phyloP scores from a whole-genome alignment of 2,329 filamentous ascomycete genomes.

The Xylariaceae sp. region DNA sequence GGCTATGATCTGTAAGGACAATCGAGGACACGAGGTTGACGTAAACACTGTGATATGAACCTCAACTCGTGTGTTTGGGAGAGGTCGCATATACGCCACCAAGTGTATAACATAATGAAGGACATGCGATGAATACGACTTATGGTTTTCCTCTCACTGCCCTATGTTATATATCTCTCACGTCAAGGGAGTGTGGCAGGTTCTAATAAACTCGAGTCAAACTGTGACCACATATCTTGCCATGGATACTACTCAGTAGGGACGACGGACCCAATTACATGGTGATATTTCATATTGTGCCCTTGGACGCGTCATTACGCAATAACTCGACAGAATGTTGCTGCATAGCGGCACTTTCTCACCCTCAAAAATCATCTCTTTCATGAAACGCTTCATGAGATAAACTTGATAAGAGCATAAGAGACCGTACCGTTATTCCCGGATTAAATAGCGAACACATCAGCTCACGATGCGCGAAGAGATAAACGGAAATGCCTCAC shows the following conservation, averaged over 20 bases:
- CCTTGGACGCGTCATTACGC: conserved; percentile 4
- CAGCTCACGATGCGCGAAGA: too few species aligned
- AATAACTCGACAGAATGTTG: neutral
- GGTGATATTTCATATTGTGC: neutral
- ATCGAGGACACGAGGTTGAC: neutral
- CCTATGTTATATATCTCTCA: neutral
- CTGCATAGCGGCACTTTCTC: too few species aligned
- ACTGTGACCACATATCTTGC: neutral
- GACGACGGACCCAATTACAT: neutral
- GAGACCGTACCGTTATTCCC: too few species aligned
- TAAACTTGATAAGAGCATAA: too few species aligned
- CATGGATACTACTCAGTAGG: neutral
- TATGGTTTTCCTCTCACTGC: neutral
- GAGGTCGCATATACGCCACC: neutral
- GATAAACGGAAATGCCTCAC: too few species aligned
- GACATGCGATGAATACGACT: neutral
- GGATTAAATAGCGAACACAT: too few species aligned
- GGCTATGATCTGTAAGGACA: neutral
- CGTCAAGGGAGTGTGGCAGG: neutral
- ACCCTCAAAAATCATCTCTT: too few species aligned
- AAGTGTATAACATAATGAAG: neutral
- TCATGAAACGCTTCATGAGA: too few species aligned
- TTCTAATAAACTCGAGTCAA: neutral
- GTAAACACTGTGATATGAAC: neutral
- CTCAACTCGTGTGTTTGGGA: neutral